These are phyloP conservation scores for Solanum commersonii DNA, from an alignment of 257 asterid genomes.

Conservation along the genomic window DNA sequence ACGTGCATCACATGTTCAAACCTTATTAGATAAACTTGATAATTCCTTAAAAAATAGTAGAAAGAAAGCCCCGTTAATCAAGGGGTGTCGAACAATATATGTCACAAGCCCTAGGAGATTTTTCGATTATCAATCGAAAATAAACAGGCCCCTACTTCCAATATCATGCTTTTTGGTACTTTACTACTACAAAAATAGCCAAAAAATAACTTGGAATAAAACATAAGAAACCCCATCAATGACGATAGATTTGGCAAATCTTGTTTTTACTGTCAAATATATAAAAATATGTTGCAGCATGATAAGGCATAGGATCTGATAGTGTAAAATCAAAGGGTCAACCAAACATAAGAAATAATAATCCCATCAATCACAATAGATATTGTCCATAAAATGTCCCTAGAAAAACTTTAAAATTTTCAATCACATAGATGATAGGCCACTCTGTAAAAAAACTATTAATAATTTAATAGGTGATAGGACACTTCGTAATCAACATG, in stretches of 20 bases:
- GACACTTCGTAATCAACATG: not conserved
- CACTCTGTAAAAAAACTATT: not conserved
- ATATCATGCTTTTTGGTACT: not conserved
- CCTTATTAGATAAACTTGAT: not conserved
- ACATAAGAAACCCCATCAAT: not conserved
- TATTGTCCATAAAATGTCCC: not conserved
- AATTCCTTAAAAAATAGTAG: not conserved
- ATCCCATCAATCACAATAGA: not conserved
- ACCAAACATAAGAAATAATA: not conserved
- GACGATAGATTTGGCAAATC: not conserved
- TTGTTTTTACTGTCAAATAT: not conserved
- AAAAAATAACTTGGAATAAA: not conserved
- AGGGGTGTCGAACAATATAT: not conserved
- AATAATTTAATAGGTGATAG: not conserved
- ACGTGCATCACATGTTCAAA: not conserved
- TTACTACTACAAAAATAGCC: not conserved
- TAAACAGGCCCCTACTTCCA: not conserved
- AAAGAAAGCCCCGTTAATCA: not conserved
- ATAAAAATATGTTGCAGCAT: not conserved
- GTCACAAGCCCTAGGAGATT: not conserved
- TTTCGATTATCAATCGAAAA: not conserved
- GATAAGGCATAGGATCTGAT: not conserved
- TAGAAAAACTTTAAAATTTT: not conserved
- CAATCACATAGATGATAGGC: not conserved
- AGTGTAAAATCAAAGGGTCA: not conserved